Base-by-base conservation (phyloP, 345 rosid genomes). In the Eutrema yunnanense region DNA sequence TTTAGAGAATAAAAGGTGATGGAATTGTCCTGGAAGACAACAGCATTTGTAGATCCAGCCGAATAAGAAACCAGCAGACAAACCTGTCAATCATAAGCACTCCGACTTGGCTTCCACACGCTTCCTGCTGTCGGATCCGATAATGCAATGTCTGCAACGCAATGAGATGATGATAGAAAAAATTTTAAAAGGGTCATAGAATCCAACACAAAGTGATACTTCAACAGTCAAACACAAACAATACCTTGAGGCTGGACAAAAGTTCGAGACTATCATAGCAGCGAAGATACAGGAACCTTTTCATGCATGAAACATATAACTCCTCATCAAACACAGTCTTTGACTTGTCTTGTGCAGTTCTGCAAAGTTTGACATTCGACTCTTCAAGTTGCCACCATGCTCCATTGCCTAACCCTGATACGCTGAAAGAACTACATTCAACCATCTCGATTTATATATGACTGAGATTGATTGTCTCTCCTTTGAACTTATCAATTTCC, bases 51-150 rank as follows among this genome's bases (percentile, higher is more conserved):
- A 49, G 5, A 42, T 32, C 56, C 9, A 37, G 59, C 62, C 26
- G 13, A 63, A 40, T 33, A 58, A 48, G 52, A 37, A 60, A 57
- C 32, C 32, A 30, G 41, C 64, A 59, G 72, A 51, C 81, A 79
- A 78, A 90, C 94, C 94, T 86, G 82, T 92, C 96, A 71, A 92
- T 87, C 87, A 90, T 79, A 63, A 92, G 82, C 65, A 83, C 71
- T 72, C 75, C 84, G 62, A 78, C 83, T 62, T 76, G 67, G 58
- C 38, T 69, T 33, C 87, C 89, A 58, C 74, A 84, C 3, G 82
- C 71, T 69, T 82, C 84, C 48, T 44, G 82, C 75, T 76, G 85
- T 61, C 70, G 82, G 47, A 92, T 64, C 67, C 74, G 86, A 80
- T 68, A 70, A 77, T 75, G 83, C 78, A 88, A 73, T 33, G 90